A percentile compares a stretch with the other conserved stretches of the same genome.
phyloP scores from a whole-genome alignment of 225 moss, liverwort and hornwort species.

The Antitrichia curtipendula region DNA sequence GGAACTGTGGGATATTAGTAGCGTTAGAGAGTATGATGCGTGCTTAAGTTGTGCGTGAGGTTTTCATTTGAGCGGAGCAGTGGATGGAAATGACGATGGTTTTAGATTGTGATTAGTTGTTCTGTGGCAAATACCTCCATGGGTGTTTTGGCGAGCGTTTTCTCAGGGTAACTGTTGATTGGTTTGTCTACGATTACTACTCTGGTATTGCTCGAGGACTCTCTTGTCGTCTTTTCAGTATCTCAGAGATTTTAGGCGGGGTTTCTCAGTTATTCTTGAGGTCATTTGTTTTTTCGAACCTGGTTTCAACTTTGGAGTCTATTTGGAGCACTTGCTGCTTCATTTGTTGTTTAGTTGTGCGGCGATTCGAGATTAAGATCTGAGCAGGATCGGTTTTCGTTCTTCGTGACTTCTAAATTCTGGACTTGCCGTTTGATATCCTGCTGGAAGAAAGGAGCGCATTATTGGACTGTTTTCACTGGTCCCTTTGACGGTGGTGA shows the following conservation, averaged over 20 bases:
- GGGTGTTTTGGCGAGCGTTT: background rate
- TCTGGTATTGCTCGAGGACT: background rate
- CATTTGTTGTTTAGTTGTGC: background rate
- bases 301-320: background rate
- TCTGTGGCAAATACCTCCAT: background rate
- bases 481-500: background rate
- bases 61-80: background rate
- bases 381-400: background rate
- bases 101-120: background rate
- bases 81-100: background rate
- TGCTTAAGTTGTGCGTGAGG: background rate
- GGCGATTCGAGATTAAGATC: background rate
- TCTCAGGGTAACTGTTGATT: background rate
- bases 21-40: background rate
- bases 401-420: background rate
- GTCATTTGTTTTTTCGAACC: background rate
- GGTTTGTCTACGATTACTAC: background rate
- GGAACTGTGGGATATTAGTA: background rate
- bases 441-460: background rate
- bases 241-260: background rate
- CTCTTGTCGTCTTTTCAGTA: background rate
- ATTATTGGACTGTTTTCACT: background rate
- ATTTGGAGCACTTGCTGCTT: background rate
- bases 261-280: background rate
- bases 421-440: background rate